A percentile compares a stretch with the other conserved stretches of the same genome.
phyloP scores from a whole-genome alignment of 768 basidiomycete genomes.

The Agaricus blazei region DNA sequence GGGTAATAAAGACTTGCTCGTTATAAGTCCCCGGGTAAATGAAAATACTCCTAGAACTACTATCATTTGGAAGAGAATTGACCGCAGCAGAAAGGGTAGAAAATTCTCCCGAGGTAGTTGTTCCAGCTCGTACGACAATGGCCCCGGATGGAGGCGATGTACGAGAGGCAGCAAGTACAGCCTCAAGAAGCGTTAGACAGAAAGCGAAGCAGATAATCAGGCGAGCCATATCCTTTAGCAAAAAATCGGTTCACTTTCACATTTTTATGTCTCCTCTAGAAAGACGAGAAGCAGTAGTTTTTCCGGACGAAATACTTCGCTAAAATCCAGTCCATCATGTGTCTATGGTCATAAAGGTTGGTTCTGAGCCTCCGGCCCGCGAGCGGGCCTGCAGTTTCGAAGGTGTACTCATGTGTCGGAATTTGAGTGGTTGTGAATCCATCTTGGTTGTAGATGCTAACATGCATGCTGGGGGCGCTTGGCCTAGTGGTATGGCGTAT shows the following conservation, averaged over 20 bases:
- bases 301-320: neutral
- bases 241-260: neutral
- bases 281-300: neutral
- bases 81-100: conserved; percentile 34
- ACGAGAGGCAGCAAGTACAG: conserved; percentile 25
- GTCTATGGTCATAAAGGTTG: neutral
- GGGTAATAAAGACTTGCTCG: conserved; percentile 41
- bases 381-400: neutral
- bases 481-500: conserved; percentile 14
- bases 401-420: too few species aligned
- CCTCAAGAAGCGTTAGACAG: neutral
- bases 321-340: neutral
- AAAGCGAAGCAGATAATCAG: neutral
- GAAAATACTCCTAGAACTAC: conserved; percentile 34
- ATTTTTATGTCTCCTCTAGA: neutral
- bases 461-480: neutral
- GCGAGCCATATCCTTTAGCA: neutral
- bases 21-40: conserved; percentile 43
- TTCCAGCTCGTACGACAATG: conserved; percentile 34
- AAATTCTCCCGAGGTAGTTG: conserved; percentile 34
- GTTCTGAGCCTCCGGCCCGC: neutral
- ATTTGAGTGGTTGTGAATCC: neutral
- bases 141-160: conserved; percentile 40
- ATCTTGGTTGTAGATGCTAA: too few species aligned
- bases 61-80: conserved; percentile 35